These are phyloP conservation scores for Artemisia tridentata DNA, from an alignment of 129 eudicot genomes.

Conservation along the genomic window DNA sequence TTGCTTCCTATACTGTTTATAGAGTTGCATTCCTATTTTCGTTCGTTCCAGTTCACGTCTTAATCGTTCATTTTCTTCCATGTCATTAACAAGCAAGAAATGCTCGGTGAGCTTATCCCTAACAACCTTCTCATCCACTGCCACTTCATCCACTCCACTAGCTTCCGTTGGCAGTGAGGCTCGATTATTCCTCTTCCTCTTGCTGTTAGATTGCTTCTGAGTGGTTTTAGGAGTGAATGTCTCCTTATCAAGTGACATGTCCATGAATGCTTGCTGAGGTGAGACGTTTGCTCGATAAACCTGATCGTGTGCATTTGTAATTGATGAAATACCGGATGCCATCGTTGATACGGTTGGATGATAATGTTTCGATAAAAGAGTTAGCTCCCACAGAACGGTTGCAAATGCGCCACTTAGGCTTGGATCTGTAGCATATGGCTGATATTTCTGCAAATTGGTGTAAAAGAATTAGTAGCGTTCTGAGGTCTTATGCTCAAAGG, in stretches of 20 bases:
- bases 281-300: constrained; percentile 48
- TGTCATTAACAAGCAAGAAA: constrained; percentile 60
- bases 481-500: too few relatives aligned
- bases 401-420: constrained; percentile 89
- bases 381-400: constrained; percentile 91
- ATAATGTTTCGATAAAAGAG: constrained; percentile 72
- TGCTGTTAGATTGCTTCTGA: constrained; percentile 38
- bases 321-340: constrained; percentile 56
- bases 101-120: constrained; percentile 62
- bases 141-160: constrained; percentile 14
- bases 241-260: constrained; percentile 57
- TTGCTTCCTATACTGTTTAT: constrained; percentile 59
- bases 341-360: constrained; percentile 71
- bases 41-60: constrained; percentile 59
- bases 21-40: constrained; percentile 36
- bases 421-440: constrained; percentile 78
- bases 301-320: constrained; percentile 50
- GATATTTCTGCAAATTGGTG: constrained; percentile 60
- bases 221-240: constrained; percentile 30
- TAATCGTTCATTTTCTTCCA: constrained; percentile 58
- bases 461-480: not conserved
- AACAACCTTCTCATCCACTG: constrained; percentile 50
- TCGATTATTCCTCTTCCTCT: constrained; percentile 40
- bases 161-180: not conserved
- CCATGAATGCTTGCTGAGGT: constrained; percentile 74